Evolutionary conservation across 805 yeast genomes (phyloP).

Genomic region (Wickerhamomyces ciferrii): DNA sequence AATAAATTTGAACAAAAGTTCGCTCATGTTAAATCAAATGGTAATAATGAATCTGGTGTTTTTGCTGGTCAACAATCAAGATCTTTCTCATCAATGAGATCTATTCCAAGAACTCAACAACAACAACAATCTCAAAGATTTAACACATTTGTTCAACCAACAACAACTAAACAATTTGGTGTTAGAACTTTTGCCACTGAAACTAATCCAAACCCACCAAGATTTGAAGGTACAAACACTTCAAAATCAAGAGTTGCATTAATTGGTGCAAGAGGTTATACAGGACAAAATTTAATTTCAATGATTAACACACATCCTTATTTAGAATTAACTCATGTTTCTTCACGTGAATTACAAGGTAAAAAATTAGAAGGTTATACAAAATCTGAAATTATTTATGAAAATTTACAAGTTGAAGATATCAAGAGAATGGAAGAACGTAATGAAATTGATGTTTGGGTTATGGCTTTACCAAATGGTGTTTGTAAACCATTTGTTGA

Average conservation of each 20-base stretch:
- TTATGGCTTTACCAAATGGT: slow-evolving; percentile 98
- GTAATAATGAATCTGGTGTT: slow-evolving; percentile 35
- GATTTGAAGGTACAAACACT: slow-evolving; percentile 56
- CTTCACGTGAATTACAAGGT: slow-evolving; percentile 92
- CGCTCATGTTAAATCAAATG: slow-evolving; percentile 26
- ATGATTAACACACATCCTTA: slow-evolving; percentile 85
- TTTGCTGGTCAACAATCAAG: slow-evolving; percentile 47
- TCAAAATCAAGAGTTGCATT: slow-evolving; percentile 74
- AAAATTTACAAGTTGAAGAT: slow-evolving; percentile 84
- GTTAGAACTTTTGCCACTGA: slow-evolving; percentile 29
- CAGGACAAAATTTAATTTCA: slow-evolving; percentile 89
- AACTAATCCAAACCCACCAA: slow-evolving; percentile 69
- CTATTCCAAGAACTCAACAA: slow-evolving; percentile 4
- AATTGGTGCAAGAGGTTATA: slow-evolving; percentile 97
- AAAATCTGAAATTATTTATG: slow-evolving; percentile 74
- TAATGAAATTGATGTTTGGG: slow-evolving; percentile 90
- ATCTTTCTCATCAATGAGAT: slow-evolving; percentile 39
- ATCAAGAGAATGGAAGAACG: slow-evolving; percentile 70
- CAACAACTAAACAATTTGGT: slow-evolving; percentile 18
- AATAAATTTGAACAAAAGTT: slow-evolving; percentile 39
- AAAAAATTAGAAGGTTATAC: slow-evolving; percentile 82
- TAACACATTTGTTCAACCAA: slow-evolving; percentile 19
- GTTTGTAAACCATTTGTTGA: slow-evolving; percentile 87
- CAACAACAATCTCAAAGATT: slow-evolving; percentile 4
- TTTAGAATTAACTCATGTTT: slow-evolving; percentile 85